Conservation (phyloP, 2,329 filamentous ascomycete genomes). For the Phialophora verrucosa region DNA sequence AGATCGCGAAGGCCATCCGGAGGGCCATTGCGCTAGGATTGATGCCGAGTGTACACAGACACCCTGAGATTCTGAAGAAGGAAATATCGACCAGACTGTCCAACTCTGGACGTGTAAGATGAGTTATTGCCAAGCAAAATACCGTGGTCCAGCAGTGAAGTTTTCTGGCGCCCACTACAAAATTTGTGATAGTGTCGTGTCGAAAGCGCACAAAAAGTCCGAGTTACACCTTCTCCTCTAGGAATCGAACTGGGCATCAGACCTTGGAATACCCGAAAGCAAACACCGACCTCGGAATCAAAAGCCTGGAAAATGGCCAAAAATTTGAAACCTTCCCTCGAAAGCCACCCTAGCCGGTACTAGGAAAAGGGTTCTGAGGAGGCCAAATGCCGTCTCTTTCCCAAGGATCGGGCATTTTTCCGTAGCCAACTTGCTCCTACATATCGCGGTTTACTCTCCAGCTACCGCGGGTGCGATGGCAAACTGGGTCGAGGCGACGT, state of each 20-base stretch:
- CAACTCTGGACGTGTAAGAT: constrained; percentile 16
- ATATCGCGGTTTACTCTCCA: constrained; percentile 4
- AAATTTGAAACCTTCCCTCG: not conserved
- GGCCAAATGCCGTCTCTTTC: constrained; percentile 1
- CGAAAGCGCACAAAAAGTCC: not conserved
- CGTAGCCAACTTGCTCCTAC: constrained; percentile 4
- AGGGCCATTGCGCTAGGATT: constrained; percentile 87
- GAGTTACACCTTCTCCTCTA: not conserved
- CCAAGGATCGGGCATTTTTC: constrained; percentile 2
- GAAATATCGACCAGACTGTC: constrained; percentile 41
- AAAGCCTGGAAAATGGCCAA: not conserved
- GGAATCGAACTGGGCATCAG: not conserved
- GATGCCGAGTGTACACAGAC: constrained; percentile 87
- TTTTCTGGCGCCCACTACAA: not conserved
- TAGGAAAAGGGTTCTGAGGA: not conserved
- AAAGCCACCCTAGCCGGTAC: not conserved
- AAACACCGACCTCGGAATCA: not conserved
- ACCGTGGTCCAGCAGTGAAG: not conserved
- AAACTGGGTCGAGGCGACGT: constrained; percentile 5
- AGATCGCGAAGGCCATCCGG: constrained; percentile 89
- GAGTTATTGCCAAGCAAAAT: not conserved
- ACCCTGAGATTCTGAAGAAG: constrained; percentile 76
- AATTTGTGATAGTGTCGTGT: not conserved
- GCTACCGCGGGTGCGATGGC: not conserved
- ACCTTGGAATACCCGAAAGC: not conserved